These are phyloP conservation scores for Rhizopus delemar DNA, from an alignment of 371 early-diverging fungal species.

Conservation along the genomic window DNA sequence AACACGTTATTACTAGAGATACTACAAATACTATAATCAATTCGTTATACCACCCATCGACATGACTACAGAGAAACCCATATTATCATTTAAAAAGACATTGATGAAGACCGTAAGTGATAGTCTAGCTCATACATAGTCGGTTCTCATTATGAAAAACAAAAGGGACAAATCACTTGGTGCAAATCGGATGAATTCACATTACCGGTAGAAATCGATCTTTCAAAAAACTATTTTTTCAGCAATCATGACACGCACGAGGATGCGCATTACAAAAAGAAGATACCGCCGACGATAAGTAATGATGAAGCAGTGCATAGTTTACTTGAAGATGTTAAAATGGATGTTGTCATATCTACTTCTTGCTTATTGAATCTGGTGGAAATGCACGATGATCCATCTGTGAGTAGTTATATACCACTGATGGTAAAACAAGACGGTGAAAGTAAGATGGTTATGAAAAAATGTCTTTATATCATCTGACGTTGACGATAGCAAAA, in stretches of 20 bases:
- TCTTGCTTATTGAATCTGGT: slow-evolving; percentile 11
- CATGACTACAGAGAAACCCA: background rate
- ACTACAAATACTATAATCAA: slow-evolving; percentile 10
- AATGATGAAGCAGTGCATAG: slow-evolving; percentile 1
- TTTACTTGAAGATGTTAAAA: background rate
- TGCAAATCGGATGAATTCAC: slow-evolving; percentile 5
- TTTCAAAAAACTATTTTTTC: slow-evolving; percentile 10
- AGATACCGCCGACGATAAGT: slow-evolving; percentile 1
- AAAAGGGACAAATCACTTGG: slow-evolving; percentile 9
- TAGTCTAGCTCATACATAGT: background rate
- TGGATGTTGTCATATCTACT: slow-evolving; percentile 10
- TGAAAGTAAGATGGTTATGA: background rate
- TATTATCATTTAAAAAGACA: slow-evolving; percentile 9
- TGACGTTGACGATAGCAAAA: background rate
- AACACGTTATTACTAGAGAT: slow-evolving; percentile 1
- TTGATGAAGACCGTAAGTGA: background rate
- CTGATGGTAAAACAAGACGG: slow-evolving; percentile 1
- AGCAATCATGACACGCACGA: background rate
- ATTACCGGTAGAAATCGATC: slow-evolving; percentile 7
- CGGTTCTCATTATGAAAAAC: background rate
- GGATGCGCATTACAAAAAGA: slow-evolving; percentile 14
- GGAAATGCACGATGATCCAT: slow-evolving; percentile 4
- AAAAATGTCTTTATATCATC: too few species aligned
- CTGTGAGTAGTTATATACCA: slow-evolving; percentile 9
- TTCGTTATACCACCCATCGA: background rate